Evolutionary conservation across 768 basidiomycete species (phyloP).

Genomic region (Lanmaoa pseudosensibilis): DNA sequence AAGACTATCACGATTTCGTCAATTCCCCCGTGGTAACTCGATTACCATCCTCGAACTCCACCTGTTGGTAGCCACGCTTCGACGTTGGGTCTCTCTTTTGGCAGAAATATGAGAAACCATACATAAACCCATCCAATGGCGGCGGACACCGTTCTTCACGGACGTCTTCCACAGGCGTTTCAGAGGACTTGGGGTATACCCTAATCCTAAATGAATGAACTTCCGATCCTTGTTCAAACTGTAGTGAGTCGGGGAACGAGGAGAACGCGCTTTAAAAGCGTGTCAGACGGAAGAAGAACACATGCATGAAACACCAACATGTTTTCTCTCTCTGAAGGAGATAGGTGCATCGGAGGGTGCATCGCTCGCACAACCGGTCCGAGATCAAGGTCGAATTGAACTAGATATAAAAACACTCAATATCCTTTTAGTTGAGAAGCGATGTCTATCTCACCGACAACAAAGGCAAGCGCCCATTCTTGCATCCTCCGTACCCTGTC

Average conservation of each 20-base stretch:
- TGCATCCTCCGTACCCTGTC: conserved; percentile 51
- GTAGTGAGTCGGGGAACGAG: conserved; percentile 85
- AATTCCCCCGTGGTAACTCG: neutral
- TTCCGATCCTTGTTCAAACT: conserved; percentile 82
- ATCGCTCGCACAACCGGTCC: conserved; percentile 77
- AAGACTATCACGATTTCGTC: conserved; percentile 13
- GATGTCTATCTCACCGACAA: conserved; percentile 51
- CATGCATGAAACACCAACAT: conserved; percentile 48
- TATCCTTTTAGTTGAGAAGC: neutral
- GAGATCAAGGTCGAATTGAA: conserved; percentile 86
- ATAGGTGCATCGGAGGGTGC: conserved; percentile 65
- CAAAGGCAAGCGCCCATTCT: conserved; percentile 68
- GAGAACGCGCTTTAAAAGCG: conserved; percentile 71
- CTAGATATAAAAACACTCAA: conserved; percentile 36
- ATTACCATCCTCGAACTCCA: conserved; percentile 24
- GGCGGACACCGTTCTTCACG: conserved; percentile 35
- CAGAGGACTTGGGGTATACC: conserved; percentile 36
- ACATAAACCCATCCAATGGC: conserved; percentile 64
- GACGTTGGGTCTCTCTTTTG: conserved; percentile 63
- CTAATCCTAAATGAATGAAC: conserved; percentile 87
- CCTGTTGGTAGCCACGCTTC: conserved; percentile 82
- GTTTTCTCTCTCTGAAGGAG: conserved; percentile 72
- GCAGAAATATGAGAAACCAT: conserved; percentile 77
- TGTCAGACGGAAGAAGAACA: conserved; percentile 6
- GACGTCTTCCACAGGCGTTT: conserved; percentile 13